Evolutionary conservation across 2,329 filamentous ascomycete species (phyloP).

Genomic region (Fonsecaea erecta): DNA sequence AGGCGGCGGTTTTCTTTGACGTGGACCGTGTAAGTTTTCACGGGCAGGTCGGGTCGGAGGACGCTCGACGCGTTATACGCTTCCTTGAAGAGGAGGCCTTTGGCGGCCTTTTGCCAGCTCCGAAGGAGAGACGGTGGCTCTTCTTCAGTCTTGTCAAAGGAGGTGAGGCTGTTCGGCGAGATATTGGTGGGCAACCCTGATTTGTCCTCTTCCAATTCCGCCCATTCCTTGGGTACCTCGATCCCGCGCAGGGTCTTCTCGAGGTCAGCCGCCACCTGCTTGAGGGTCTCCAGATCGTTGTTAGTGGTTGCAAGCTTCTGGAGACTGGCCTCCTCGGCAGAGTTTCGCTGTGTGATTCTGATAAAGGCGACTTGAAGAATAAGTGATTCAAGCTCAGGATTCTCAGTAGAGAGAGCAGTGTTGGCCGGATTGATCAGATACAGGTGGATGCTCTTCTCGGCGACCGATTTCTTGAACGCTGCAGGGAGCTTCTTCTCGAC

Average conservation of each 20-base stretch:
- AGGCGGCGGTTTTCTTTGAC: constrained; percentile 96
- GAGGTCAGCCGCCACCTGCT: constrained; percentile 65
- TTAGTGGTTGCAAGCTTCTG: constrained; percentile 69
- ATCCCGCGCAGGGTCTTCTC: constrained; percentile 72
- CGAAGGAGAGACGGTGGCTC: constrained; percentile 70
- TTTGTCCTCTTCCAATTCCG: constrained; percentile 63
- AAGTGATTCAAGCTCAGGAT: constrained; percentile 65
- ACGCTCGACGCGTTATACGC: constrained; percentile 75
- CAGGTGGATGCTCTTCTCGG: constrained; percentile 71
- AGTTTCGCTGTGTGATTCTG: constrained; percentile 71
- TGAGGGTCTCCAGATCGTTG: constrained; percentile 64
- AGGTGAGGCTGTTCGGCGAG: constrained; percentile 78
- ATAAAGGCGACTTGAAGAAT: constrained; percentile 83
- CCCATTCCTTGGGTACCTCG: constrained; percentile 80
- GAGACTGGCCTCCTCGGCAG: constrained; percentile 64
- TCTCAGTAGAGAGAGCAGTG: constrained; percentile 70
- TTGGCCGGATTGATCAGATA: constrained; percentile 74
- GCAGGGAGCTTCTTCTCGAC: constrained; percentile 81
- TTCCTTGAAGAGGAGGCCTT: constrained; percentile 91
- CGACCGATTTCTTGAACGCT: constrained; percentile 71
- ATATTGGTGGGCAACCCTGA: constrained; percentile 66
- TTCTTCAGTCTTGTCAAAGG: constrained; percentile 75
- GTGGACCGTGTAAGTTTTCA: constrained; percentile 83
- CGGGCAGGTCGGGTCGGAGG: constrained; percentile 82
- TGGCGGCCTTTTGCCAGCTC: constrained; percentile 82